Conservation (phyloP, 148 eudicot genomes). For the Chenopodium quinoa region DNA sequence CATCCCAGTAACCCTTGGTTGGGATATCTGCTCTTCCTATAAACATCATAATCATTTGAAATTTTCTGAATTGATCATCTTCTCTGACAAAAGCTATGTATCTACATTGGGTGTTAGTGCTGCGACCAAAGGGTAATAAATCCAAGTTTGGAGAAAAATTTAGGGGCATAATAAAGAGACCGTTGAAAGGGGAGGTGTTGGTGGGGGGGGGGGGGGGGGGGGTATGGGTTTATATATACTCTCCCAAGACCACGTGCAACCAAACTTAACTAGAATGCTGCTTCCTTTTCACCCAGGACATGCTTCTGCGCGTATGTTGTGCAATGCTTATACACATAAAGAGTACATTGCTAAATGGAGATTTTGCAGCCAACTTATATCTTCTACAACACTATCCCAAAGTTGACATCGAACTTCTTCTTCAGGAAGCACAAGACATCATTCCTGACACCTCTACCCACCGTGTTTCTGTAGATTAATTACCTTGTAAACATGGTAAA, state of each 20-base stretch:
- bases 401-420: slow-evolving; percentile 46
- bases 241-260: background rate
- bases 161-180: no score
- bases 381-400: slow-evolving; percentile 63
- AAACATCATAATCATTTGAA: background rate
- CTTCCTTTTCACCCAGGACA: slow-evolving; percentile 41
- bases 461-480: slow-evolving; percentile 21
- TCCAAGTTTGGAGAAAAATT: background rate
- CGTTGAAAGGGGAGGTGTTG: no score
- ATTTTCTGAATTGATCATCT: no score
- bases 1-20: background rate
- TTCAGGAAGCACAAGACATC: slow-evolving; percentile 48
- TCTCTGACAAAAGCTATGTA: background rate
- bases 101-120: background rate
- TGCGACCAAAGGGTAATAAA: background rate
- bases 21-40: background rate
- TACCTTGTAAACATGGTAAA: background rate
- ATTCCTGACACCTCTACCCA: slow-evolving; percentile 37
- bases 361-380: slow-evolving; percentile 56
- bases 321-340: slow-evolving; percentile 62
- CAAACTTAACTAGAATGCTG: background rate
- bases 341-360: slow-evolving; percentile 49
- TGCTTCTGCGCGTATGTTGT: slow-evolving; percentile 62
- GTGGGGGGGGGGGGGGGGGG: background rate
- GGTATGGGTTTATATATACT: background rate